Conservation (phyloP, 2,329 filamentous ascomycete species). For the Colletotrichum tropicicola region DNA sequence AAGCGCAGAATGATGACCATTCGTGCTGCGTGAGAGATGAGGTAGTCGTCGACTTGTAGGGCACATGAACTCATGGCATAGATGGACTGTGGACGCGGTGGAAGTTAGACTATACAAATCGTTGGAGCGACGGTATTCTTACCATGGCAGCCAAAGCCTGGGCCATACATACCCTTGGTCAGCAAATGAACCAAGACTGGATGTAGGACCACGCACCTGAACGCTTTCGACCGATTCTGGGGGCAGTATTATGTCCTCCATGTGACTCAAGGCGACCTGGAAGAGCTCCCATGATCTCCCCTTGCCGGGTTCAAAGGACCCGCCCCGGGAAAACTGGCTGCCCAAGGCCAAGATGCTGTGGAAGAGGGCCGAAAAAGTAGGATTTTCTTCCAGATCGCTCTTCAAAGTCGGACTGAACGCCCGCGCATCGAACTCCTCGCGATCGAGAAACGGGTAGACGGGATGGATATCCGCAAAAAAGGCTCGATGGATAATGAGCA, state of each 20-base stretch:
- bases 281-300: conserved; percentile 32
- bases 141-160: conserved; percentile 14
- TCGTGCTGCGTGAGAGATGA: conserved; percentile 39
- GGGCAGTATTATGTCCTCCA: conserved; percentile 23
- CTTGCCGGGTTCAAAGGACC: conserved; percentile 25
- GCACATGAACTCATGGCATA: conserved; percentile 44
- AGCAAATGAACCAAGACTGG: neutral
- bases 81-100: conserved; percentile 39
- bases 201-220: neutral
- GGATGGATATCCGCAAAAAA: conserved; percentile 46
- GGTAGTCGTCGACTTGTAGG: conserved; percentile 41
- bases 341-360: conserved; percentile 41
- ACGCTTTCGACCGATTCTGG: conserved; percentile 5
- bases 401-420: neutral
- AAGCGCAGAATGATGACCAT: conserved; percentile 38
- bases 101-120: too few species aligned
- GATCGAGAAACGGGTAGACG: conserved; percentile 46
- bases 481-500: conserved; percentile 32
- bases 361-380: conserved; percentile 44
- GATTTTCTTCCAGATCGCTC: neutral
- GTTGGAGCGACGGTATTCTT: too few species aligned
- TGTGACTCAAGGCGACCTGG: conserved; percentile 28
- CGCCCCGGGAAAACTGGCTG: conserved; percentile 38
- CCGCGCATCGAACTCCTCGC: conserved; percentile 1
- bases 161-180: too few species aligned